phyloP scores from a whole-genome alignment of 805 yeast genomes.

The Saccharomycopsis oosterbeekiorum region DNA sequence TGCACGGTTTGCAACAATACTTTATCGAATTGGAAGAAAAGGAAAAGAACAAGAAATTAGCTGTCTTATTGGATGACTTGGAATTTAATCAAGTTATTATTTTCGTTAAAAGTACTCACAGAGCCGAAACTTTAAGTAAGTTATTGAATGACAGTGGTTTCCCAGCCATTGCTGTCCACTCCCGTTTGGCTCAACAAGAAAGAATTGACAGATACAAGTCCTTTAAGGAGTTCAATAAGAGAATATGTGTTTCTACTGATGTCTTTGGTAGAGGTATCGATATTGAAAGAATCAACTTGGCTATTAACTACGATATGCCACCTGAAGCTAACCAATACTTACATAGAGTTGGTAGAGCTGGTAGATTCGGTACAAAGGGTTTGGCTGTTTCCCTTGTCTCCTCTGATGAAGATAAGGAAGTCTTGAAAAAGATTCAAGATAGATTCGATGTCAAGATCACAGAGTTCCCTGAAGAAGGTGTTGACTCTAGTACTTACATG shows the following conservation, averaged over 20 bases:
- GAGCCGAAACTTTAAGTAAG: constrained; percentile 88
- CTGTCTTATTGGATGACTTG: constrained; percentile 84
- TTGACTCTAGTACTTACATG: constrained; percentile 96
- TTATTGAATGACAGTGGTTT: constrained; percentile 84
- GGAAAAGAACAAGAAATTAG: constrained; percentile 87
- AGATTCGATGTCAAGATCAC: constrained; percentile 93
- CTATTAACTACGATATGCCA: constrained; percentile 96
- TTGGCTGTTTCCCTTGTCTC: constrained; percentile 87
- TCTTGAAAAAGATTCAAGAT: constrained; percentile 86
- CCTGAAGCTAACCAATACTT: constrained; percentile 94
- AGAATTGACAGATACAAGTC: constrained; percentile 94
- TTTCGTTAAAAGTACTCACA: constrained; percentile 81
- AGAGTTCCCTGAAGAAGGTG: constrained; percentile 96
- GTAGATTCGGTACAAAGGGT: constrained; percentile 99
- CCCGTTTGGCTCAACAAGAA: constrained; percentile 93
- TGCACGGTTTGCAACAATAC: constrained; percentile 97
- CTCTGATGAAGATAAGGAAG: constrained; percentile 78
- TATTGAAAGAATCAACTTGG: constrained; percentile 96
- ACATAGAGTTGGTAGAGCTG: constrained; percentile 99
- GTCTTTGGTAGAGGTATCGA: constrained; percentile 99
- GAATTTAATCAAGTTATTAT: constrained; percentile 98
- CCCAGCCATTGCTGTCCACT: constrained; percentile 96
- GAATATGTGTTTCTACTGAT: constrained; percentile 97
- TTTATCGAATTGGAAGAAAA: constrained; percentile 81
- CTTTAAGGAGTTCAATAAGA: constrained; percentile 95